Evolutionary conservation across 169 alveolate genomes (phyloP).

Genomic region (Eimeria tenella): DNA sequence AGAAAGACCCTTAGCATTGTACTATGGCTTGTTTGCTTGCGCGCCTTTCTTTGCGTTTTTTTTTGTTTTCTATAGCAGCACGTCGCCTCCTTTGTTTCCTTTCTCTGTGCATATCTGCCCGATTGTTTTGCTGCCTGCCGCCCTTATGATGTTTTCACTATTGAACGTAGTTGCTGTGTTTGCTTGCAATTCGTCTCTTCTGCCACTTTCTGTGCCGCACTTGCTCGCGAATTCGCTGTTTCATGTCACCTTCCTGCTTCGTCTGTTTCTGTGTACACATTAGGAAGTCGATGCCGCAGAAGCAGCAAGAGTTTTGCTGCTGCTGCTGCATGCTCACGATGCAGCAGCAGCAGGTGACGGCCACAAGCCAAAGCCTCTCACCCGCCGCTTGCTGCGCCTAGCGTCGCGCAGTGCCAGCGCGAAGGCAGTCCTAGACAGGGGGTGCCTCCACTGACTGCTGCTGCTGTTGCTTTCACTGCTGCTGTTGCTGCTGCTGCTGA

Average conservation of each 20-base stretch:
- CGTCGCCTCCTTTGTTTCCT: neutral
- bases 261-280: neutral
- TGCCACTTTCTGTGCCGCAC: neutral
- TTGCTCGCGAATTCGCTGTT: neutral
- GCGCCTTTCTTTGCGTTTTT: neutral
- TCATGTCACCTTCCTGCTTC: neutral
- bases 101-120: neutral
- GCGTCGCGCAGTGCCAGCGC: constrained; percentile 31
- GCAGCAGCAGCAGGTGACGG: neutral
- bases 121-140: neutral
- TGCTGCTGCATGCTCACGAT: neutral
- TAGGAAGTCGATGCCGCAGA: constrained; percentile 32
- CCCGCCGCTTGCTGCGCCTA: constrained; percentile 26
- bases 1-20: neutral
- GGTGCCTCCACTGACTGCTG: constrained; percentile 26
- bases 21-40: neutral
- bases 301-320: constrained; percentile 30
- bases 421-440: constrained; percentile 17
- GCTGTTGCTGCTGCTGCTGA: constrained; percentile 45
- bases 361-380: constrained; percentile 6
- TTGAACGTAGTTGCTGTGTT: neutral
- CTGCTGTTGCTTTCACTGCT: constrained; percentile 16
- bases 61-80: too few relatives aligned
- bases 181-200: neutral
- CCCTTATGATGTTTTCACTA: neutral